These are phyloP conservation scores for Rhodomyrtus psidioides DNA, from an alignment of 441 rosid genomes.

Conservation along the genomic window DNA sequence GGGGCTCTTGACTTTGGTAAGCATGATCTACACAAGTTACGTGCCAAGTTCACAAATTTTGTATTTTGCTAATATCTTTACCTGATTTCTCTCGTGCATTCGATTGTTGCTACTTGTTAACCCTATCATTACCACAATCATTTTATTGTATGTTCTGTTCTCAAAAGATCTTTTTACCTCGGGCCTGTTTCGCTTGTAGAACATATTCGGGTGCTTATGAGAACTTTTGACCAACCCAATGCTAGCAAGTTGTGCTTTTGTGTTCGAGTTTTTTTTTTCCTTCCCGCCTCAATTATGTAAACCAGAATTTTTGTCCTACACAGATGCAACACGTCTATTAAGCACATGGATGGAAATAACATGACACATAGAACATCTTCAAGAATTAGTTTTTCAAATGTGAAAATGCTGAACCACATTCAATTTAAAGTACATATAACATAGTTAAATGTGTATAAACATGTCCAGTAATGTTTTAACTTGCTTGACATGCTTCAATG, in stretches of 20 bases:
- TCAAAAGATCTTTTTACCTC: background rate
- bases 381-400: background rate
- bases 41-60: background rate
- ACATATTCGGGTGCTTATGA: background rate
- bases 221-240: background rate
- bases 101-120: background rate
- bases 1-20: constrained; percentile 71
- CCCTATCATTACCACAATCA: background rate
- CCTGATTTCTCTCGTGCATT: background rate
- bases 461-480: background rate
- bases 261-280: background rate
- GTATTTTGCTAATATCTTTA: background rate
- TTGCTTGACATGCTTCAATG: background rate
- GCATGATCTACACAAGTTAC: constrained; percentile 1
- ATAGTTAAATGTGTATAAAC: background rate
- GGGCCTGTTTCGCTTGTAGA: background rate
- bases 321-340: background rate
- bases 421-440: background rate
- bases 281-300: background rate
- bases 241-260: background rate
- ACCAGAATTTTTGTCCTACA: background rate
- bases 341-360: background rate
- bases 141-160: background rate
- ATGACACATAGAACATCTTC: background rate
- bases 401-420: background rate